phyloP scores from a whole-genome alignment of 768 basidiomycete species.

The Omphalotus guepiniiformis region DNA sequence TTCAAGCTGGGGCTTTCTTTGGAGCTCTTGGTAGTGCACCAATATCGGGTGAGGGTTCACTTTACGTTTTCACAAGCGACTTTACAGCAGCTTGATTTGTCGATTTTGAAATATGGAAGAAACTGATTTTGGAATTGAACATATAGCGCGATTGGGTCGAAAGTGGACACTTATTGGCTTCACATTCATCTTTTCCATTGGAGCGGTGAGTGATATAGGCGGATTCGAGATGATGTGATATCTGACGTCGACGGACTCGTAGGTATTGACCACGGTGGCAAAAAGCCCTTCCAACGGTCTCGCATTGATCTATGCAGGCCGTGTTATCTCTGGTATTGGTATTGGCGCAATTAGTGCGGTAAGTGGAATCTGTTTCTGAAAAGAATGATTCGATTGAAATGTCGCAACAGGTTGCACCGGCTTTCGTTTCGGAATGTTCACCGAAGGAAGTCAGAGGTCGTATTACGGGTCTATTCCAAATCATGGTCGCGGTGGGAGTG shows the following conservation, averaged over 20 bases:
- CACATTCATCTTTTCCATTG: constrained; percentile 60
- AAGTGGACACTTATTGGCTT: constrained; percentile 59
- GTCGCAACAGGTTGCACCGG: constrained; percentile 66
- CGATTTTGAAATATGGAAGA: too few species aligned
- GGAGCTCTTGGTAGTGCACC: constrained; percentile 75
- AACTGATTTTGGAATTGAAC: background rate
- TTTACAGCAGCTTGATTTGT: background rate
- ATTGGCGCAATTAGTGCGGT: constrained; percentile 67
- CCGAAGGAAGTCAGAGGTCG: constrained; percentile 85
- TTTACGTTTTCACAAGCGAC: background rate
- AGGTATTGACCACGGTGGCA: constrained; percentile 73
- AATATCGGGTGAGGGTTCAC: constrained; percentile 47
- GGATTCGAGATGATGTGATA: background rate
- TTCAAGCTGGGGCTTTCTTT: constrained; percentile 87
- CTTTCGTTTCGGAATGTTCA: constrained; percentile 82
- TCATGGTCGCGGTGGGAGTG: constrained; percentile 59
- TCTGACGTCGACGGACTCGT: background rate
- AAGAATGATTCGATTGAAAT: background rate
- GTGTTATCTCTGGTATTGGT: constrained; percentile 75
- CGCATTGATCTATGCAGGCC: constrained; percentile 72
- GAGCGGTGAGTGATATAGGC: constrained; percentile 50
- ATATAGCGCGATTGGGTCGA: constrained; percentile 59
- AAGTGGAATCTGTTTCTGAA: constrained; percentile 53
- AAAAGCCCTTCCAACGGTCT: constrained; percentile 46
- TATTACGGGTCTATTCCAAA: constrained; percentile 83